Evolutionary conservation across 1,139 yeast genomes (phyloP).

Genomic region (Casaregolazyma lundiana): DNA sequence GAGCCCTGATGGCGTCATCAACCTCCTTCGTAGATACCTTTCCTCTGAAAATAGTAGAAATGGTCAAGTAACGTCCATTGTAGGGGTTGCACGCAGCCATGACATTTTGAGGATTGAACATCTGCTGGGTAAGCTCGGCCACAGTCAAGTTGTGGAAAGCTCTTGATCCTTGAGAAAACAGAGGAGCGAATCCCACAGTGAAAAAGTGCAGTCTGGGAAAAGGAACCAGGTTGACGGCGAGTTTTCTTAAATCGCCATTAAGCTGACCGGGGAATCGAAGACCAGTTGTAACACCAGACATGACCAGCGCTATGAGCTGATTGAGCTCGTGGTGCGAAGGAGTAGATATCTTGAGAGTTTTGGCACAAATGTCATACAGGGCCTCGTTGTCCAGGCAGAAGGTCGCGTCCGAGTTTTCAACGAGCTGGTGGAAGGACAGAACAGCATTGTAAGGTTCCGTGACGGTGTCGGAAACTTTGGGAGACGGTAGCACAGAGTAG

Average conservation of each 20-base stretch:
- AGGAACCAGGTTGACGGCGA: slow-evolving; percentile 45
- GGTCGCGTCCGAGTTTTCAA: slow-evolving; percentile 43
- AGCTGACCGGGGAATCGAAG: slow-evolving; percentile 45
- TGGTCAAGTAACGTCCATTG: slow-evolving; percentile 41
- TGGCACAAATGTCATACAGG: slow-evolving; percentile 40
- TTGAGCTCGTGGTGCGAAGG: slow-evolving; percentile 42
- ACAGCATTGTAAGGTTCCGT: slow-evolving; percentile 44
- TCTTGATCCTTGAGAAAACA: slow-evolving; percentile 36
- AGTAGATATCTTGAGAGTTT: slow-evolving; percentile 37
- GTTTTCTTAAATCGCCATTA: slow-evolving; percentile 43
- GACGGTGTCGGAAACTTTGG: slow-evolving; percentile 43
- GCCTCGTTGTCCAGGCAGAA: slow-evolving; percentile 46
- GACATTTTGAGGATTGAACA: slow-evolving; percentile 41
- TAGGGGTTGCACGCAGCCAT: slow-evolving; percentile 45
- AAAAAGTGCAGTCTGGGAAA: slow-evolving; percentile 46
- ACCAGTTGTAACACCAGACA: slow-evolving; percentile 46
- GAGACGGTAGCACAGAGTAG: slow-evolving; percentile 43
- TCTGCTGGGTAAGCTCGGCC: slow-evolving; percentile 44
- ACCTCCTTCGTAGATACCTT: slow-evolving; percentile 43
- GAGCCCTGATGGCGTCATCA: slow-evolving; percentile 38
- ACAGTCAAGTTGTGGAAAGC: slow-evolving; percentile 40
- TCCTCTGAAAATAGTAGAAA: slow-evolving; percentile 44
- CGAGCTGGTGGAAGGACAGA: slow-evolving; percentile 40
- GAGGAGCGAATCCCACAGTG: slow-evolving; percentile 44
- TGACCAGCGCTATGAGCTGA: slow-evolving; percentile 40